phyloP scores from a whole-genome alignment of 495 filamentous ascomycete species.

The Penicillium canescens region DNA sequence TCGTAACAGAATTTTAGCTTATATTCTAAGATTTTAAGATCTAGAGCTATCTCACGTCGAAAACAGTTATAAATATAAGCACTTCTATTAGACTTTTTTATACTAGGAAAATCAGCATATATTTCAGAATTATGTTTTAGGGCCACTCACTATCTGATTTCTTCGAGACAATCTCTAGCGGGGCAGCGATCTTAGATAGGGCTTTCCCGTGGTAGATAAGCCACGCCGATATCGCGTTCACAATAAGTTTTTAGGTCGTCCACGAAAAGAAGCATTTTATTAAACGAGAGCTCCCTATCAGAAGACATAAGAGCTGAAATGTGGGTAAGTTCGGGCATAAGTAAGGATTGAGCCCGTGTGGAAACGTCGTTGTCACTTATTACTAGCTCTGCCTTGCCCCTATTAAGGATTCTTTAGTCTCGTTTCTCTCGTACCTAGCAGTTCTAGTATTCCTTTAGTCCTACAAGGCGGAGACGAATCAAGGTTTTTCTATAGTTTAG shows the following conservation, averaged over 20 bases:
- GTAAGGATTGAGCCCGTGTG: conserved; percentile 16
- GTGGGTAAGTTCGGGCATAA: conserved; percentile 18
- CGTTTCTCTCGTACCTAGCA: conserved; percentile 16
- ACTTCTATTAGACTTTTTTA: conserved; percentile 18
- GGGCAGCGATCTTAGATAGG: conserved; percentile 17
- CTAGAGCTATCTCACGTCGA: conserved; percentile 8
- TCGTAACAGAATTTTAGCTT: conserved; percentile 19
- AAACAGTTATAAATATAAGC: conserved; percentile 16
- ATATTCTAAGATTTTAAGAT: conserved; percentile 11
- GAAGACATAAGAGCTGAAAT: conserved; percentile 21
- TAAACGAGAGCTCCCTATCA: conserved; percentile 17
- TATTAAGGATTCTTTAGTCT: conserved; percentile 19
- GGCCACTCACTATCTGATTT: conserved; percentile 13
- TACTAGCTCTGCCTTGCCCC: conserved; percentile 14
- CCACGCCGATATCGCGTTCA: conserved; percentile 18
- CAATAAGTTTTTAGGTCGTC: conserved; percentile 18
- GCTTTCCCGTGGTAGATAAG: conserved; percentile 22
- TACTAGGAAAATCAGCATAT: conserved; percentile 16
- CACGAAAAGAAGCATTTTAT: conserved; percentile 23
- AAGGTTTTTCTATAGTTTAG: conserved; percentile 14
- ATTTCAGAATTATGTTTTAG: conserved; percentile 7
- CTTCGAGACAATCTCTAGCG: conserved; percentile 8
- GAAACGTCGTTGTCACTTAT: conserved; percentile 10
- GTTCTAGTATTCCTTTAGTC: conserved; percentile 17
- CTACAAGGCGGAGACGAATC: conserved; percentile 10